Conservation (phyloP, 208 protist genomes). For the Acanthamoeba healyi region DNA sequence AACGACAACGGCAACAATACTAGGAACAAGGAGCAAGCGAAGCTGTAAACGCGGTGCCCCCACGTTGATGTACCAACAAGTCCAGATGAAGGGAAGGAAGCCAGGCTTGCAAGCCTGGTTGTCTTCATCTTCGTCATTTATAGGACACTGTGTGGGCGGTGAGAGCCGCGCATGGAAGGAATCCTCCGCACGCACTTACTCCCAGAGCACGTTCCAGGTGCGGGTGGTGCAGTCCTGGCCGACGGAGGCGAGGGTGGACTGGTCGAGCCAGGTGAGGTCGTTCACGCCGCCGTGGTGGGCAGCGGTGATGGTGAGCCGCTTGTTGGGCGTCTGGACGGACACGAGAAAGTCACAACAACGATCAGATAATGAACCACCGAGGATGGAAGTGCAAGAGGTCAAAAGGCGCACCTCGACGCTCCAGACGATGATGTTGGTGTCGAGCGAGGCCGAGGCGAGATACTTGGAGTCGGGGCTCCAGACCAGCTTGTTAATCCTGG, state of each 20-base stretch:
- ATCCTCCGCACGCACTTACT: neutral
- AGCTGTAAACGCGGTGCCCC: neutral
- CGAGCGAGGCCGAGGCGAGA: slow-evolving; percentile 55
- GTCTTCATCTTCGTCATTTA: too few species aligned
- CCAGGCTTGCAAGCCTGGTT: too few species aligned
- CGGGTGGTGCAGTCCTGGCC: slow-evolving; percentile 22
- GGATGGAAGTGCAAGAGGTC: neutral
- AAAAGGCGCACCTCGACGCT: slow-evolving; percentile 1
- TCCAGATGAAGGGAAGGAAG: neutral
- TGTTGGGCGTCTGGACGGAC: slow-evolving; percentile 54
- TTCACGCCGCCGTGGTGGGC: slow-evolving; percentile 72
- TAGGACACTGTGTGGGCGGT: too few species aligned
- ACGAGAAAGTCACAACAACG: too few species aligned
- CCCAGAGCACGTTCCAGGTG: slow-evolving; percentile 56
- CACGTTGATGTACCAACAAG: neutral
- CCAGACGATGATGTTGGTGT: slow-evolving; percentile 74
- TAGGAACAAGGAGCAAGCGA: neutral
- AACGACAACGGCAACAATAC: neutral
- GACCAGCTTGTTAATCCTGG: slow-evolving; percentile 38
- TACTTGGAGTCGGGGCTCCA: slow-evolving; percentile 61
- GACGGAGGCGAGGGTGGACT: slow-evolving; percentile 46
- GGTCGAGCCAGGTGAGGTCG: slow-evolving; percentile 52
- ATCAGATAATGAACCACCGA: too few species aligned
- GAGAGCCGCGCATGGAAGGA: too few species aligned
- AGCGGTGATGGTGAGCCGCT: neutral